A percentile compares a stretch with the other conserved stretches of the same genome.
phyloP scores from a whole-genome alignment of 2,329 filamentous ascomycete species.

The Cercospora sp. region DNA sequence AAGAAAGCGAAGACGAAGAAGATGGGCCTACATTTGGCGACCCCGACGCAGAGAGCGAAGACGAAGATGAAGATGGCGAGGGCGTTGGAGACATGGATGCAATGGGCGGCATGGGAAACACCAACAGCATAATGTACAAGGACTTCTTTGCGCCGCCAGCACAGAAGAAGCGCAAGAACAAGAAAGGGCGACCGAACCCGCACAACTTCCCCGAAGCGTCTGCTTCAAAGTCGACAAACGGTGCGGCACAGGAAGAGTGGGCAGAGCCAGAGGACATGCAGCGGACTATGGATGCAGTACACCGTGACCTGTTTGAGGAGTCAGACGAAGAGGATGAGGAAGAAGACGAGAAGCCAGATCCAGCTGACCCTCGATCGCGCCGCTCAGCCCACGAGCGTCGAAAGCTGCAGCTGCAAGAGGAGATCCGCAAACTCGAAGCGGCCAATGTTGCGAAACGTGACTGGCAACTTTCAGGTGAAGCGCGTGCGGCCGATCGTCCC shows the following conservation, averaged over 20 bases:
- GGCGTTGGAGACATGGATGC: slow-evolving; percentile 57
- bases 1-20: slow-evolving; percentile 63
- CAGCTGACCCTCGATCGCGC: slow-evolving; percentile 69
- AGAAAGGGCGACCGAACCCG: slow-evolving; percentile 57
- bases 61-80: slow-evolving; percentile 57
- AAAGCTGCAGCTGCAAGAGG: slow-evolving; percentile 80
- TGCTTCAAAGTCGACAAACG: slow-evolving; percentile 6
- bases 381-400: slow-evolving; percentile 82
- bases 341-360: slow-evolving; percentile 63
- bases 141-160: slow-evolving; percentile 91
- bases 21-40: slow-evolving; percentile 82
- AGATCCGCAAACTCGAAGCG: slow-evolving; percentile 88
- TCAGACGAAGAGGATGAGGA: slow-evolving; percentile 56
- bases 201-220: slow-evolving; percentile 46
- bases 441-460: slow-evolving; percentile 85
- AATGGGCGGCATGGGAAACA: slow-evolving; percentile 64
- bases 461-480: slow-evolving; percentile 89
- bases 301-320: slow-evolving; percentile 87
- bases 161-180: slow-evolving; percentile 62
- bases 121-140: slow-evolving; percentile 84
- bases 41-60: slow-evolving; percentile 68
- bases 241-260: slow-evolving; percentile 42
- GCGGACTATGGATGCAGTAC: slow-evolving; percentile 81
- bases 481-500: slow-evolving; percentile 75
- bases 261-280: slow-evolving; percentile 66